Percentiles rank a stretch among this genome's conserved stretches.
Conservation (phyloP, 805 yeast species). For the Metschnikowia cerradonensis region DNA sequence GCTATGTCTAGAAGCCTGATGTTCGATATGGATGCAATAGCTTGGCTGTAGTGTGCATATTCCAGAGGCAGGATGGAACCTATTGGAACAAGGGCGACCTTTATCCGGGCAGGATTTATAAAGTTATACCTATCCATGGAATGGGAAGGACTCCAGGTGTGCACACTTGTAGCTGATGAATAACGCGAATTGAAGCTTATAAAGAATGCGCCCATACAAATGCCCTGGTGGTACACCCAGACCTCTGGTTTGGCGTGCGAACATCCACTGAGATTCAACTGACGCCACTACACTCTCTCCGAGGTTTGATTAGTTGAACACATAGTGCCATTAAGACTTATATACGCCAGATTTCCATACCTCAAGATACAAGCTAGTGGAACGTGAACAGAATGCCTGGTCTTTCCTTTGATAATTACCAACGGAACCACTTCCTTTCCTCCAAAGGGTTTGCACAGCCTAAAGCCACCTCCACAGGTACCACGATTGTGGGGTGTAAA, state of each 20-base stretch:
- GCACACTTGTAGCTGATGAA: conserved; percentile 1
- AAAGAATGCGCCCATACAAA: background rate
- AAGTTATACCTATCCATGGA: conserved; percentile 36
- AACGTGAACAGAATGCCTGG: conserved; percentile 63
- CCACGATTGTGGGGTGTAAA: conserved; percentile 97
- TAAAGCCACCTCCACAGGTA: conserved; percentile 94
- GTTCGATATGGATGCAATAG: conserved; percentile 50
- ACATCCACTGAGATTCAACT: background rate
- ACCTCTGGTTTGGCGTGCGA: conserved; percentile 3
- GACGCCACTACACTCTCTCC: conserved; percentile 1
- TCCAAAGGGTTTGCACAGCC: conserved; percentile 75
- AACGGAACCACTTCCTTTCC: conserved; percentile 75
- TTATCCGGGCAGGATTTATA: conserved; percentile 63
- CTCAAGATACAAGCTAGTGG: background rate
- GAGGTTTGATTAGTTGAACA: background rate
- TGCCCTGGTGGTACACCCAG: background rate
- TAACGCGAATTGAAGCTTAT: background rate
- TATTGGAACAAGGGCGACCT: conserved; percentile 64
- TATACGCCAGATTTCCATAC: background rate
- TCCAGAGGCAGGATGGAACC: conserved; percentile 42
- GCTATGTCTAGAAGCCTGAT: conserved; percentile 73
- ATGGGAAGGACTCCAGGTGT: conserved; percentile 1
- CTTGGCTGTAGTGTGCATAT: conserved; percentile 41
- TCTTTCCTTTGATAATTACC: conserved; percentile 86
- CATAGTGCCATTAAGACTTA: background rate